Conservation (phyloP, 345 rosid species). For the Eucalyptus sp. region DNA sequence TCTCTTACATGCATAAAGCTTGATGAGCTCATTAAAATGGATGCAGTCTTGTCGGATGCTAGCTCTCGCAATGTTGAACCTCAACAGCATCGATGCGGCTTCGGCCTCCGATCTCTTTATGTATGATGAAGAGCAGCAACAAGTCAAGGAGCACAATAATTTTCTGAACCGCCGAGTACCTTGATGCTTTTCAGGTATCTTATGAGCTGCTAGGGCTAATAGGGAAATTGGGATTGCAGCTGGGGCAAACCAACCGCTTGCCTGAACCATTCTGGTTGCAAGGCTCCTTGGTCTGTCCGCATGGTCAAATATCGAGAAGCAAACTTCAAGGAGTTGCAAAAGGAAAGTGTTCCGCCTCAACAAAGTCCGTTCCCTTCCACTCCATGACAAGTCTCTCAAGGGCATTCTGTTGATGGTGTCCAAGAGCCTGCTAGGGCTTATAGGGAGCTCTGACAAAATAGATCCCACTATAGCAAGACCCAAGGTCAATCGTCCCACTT, state of each 20-base stretch:
- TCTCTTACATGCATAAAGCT: constrained; percentile 51
- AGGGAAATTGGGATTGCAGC: constrained; percentile 60
- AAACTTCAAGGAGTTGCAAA: constrained; percentile 82
- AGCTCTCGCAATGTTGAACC: constrained; percentile 76
- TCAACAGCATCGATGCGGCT: constrained; percentile 69
- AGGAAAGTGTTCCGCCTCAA: constrained; percentile 49
- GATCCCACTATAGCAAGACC: constrained; percentile 83
- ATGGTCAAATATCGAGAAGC: constrained; percentile 93
- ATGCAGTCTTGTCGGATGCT: constrained; percentile 49
- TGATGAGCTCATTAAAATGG: constrained; percentile 55
- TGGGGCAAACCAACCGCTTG: constrained; percentile 92
- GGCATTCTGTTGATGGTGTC: constrained; percentile 90
- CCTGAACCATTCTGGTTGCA: constrained; percentile 88
- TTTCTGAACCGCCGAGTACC: constrained; percentile 48
- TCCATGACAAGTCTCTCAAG: constrained; percentile 50
- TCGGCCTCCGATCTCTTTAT: constrained; percentile 63
- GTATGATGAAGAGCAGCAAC: constrained; percentile 56
- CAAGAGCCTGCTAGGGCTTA: constrained; percentile 74
- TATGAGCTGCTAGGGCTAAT: constrained; percentile 65
- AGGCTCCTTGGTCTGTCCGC: constrained; percentile 84
- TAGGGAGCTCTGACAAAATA: constrained; percentile 79
- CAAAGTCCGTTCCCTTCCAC: constrained; percentile 31
- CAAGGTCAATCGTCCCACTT: constrained; percentile 62
- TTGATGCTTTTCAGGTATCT: constrained; percentile 58
- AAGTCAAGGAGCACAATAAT: constrained; percentile 41